Base-by-base conservation (phyloP, 2,329 filamentous ascomycete species). In the Sporothrix protearum region DNA sequence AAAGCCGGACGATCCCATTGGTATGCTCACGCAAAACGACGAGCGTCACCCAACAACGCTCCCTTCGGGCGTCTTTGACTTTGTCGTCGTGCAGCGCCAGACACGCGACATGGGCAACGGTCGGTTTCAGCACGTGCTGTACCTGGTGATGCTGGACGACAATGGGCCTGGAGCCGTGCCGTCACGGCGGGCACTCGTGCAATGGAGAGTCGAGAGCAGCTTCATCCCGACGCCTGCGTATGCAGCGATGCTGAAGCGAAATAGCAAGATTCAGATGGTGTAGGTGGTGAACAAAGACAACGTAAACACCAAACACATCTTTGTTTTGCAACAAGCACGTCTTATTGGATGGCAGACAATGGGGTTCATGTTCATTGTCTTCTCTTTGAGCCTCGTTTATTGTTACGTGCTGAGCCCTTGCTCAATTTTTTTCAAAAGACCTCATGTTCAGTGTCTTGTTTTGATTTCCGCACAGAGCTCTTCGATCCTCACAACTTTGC, bases 61-160 rank as follows among this genome's bases (percentile, higher is more conserved):
- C 22, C 67, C 71, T 1, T 12, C 71, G 8, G 71, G 71, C 10
- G 59, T 70, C 12, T 68, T 67, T 30, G 36, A 49, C 33, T 72
- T 72, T 33, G 55, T 67, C n/a, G 71, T 72, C 3, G 47, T 72
- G 57, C 47, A 68, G 16, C 69, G 69, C 47, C 22, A 47, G 30
- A 53, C 25, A 55, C 69, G 47, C 6, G 16, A 64, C 22, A n/a
- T 71, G 59, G 33, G 59, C 4, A 57, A 47, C 47, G 59, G 59
- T 0, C 45, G 69, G 2, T 33, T 42, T 12, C 59, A 33, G n/a
- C 69, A 71, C 9, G 14, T 66, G 14, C 6, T 71, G 12, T 66
- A 66, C 63, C 51, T 71, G 39, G 16, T 71, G 22, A 67, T 67
- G 61, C 39, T 67, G 61, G 51, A 59, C 10, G 61, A 47, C 36